Conservation (phyloP, 1,284 basidiomycete species). For the Cutaneotrichosporon sp. region DNA sequence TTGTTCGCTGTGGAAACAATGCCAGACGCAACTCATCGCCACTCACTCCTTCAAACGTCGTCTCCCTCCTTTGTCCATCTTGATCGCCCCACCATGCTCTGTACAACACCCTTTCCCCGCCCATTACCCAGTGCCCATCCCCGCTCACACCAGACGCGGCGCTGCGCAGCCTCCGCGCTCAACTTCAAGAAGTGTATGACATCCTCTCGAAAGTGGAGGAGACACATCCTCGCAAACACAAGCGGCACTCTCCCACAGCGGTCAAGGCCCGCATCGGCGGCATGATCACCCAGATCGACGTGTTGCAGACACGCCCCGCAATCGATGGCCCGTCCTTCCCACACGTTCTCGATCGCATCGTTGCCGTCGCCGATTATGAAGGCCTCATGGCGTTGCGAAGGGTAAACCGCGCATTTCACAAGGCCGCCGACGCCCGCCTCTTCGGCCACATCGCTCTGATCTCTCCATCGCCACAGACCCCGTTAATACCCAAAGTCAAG, state of each 20-base stretch:
- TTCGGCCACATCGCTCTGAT: not conserved
- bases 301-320: not conserved
- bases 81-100: no score
- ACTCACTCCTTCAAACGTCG: not conserved
- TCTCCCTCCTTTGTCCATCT: not conserved
- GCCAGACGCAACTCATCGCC: no score
- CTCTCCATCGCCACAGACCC: not conserved
- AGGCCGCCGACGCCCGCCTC: not conserved
- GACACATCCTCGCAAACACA: not conserved
- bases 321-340: not conserved
- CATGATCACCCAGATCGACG: conserved; percentile 1
- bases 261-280: not conserved
- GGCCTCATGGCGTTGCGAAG: not conserved
- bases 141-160: conserved; percentile 1
- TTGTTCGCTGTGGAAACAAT: no score
- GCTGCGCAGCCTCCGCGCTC: not conserved
- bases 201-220: not conserved
- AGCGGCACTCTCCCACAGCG: not conserved
- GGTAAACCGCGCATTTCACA: not conserved
- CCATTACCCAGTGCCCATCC: not conserved
- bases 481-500: not conserved
- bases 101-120: no score
- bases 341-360: not conserved
- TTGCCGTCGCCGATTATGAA: not conserved
- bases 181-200: not conserved